A percentile compares a stretch with the other conserved stretches of the same genome.
These are phyloP conservation scores for Trichoderma breve DNA, from an alignment of 2,329 filamentous ascomycete genomes.

Conservation along the genomic window DNA sequence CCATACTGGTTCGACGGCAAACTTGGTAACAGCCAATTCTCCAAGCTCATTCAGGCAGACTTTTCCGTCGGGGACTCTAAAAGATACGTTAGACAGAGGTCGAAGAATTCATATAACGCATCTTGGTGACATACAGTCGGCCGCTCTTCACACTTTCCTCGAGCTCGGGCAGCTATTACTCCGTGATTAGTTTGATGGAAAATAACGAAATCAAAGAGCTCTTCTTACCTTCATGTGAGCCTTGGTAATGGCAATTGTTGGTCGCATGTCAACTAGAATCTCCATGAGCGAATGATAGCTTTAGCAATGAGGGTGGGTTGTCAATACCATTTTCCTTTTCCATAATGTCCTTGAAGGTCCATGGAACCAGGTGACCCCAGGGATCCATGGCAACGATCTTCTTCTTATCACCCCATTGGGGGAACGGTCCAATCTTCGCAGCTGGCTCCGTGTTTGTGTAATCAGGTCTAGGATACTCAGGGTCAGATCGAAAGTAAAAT, in stretches of 20 bases:
- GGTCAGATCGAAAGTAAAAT: background rate
- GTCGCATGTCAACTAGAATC: slow-evolving; percentile 71
- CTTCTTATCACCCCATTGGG: slow-evolving; percentile 82
- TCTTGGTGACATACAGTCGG: slow-evolving; percentile 54
- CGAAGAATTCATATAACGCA: background rate
- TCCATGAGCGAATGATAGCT: slow-evolving; percentile 15
- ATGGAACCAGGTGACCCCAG: slow-evolving; percentile 81
- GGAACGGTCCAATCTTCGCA: slow-evolving; percentile 82
- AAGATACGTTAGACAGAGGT: slow-evolving; percentile 20
- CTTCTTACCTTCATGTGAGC: slow-evolving; percentile 76
- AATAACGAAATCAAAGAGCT: background rate
- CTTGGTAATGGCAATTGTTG: slow-evolving; percentile 87
- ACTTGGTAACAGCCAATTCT: slow-evolving; percentile 91
- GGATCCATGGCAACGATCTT: slow-evolving; percentile 99
- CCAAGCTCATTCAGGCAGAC: slow-evolving; percentile 84
- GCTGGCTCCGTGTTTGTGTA: slow-evolving; percentile 82
- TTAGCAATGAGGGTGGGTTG: background rate
- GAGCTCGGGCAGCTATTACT: slow-evolving; percentile 72
- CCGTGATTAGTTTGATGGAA: background rate
- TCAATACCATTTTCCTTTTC: slow-evolving; percentile 64
- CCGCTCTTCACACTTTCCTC: slow-evolving; percentile 82
- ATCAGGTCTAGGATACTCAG: slow-evolving; percentile 45
- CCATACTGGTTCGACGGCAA: slow-evolving; percentile 88
- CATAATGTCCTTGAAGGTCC: slow-evolving; percentile 77
- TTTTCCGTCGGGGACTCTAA: slow-evolving; percentile 71